Percentiles rank a stretch among this genome's conserved stretches.
These are phyloP conservation scores for Blakeslea trispora DNA, from an alignment of 371 early-diverging fungal species.

Conservation along the genomic window DNA sequence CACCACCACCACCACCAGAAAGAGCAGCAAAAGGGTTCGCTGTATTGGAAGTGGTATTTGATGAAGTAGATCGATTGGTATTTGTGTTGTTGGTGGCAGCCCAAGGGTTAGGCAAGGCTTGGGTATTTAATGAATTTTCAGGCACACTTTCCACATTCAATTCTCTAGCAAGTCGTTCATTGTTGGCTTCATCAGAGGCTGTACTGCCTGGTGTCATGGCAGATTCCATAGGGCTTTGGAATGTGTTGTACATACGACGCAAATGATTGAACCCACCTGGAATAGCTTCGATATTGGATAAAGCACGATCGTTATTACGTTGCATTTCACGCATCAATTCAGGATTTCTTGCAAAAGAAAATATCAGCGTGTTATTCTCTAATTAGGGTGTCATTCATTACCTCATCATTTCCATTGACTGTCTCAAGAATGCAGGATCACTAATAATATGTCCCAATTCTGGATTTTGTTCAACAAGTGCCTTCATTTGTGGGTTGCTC, in stretches of 20 bases:
- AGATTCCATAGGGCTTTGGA: conserved; percentile 74
- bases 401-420: conserved; percentile 62
- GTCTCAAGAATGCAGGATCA: conserved; percentile 77
- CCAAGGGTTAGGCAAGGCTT: conserved; percentile 90
- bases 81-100: conserved; percentile 32
- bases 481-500: conserved; percentile 70
- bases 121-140: conserved; percentile 68
- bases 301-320: conserved; percentile 83
- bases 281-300: conserved; percentile 81
- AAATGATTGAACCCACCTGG: conserved; percentile 89
- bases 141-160: conserved; percentile 65
- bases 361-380: background rate
- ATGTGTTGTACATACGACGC: conserved; percentile 73
- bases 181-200: conserved; percentile 65
- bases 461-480: conserved; percentile 74
- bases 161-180: conserved; percentile 65
- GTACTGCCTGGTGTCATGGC: conserved; percentile 35
- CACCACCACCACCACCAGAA: conserved; percentile 10
- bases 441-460: conserved; percentile 78
- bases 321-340: conserved; percentile 80
- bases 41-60: conserved; percentile 6
- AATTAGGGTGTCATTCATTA: too few species aligned
- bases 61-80: conserved; percentile 3
- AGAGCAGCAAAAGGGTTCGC: conserved; percentile 6
- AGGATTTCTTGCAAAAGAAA: conserved; percentile 59